These are phyloP conservation scores for Nakazawaea anatomiae DNA, from an alignment of 805 yeast species.

Conservation along the genomic window DNA sequence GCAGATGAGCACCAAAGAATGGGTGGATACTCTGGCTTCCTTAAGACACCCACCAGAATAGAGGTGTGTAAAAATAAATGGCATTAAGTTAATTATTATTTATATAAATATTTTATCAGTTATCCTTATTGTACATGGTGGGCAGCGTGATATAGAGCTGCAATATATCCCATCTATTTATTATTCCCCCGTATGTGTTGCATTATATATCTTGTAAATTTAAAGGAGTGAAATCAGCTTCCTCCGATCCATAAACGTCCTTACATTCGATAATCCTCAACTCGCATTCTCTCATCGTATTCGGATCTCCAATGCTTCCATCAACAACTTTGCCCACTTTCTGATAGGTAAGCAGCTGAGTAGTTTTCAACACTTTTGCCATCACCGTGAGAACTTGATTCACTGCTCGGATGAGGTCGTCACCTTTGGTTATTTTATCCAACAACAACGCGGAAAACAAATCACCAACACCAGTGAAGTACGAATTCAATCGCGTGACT, in stretches of 20 bases:
- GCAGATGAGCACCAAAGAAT: conserved; percentile 90
- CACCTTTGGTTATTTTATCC: conserved; percentile 36
- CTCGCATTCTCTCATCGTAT: conserved; percentile 67
- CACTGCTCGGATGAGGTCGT: conserved; percentile 26
- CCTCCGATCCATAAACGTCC: conserved; percentile 22
- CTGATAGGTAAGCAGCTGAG: conserved; percentile 29
- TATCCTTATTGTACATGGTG: too few relatives aligned
- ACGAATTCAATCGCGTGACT: conserved; percentile 63
- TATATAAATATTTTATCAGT: too few relatives aligned
- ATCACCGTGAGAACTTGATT: conserved; percentile 34
- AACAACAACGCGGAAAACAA: conserved; percentile 74
- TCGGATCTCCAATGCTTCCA: conserved; percentile 51
- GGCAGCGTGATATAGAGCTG: too few relatives aligned
- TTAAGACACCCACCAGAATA: conserved; percentile 2
- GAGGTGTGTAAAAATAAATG: neutral
- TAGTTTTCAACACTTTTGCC: conserved; percentile 34
- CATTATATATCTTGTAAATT: neutral
- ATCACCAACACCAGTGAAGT: conserved; percentile 96
- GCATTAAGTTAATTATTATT: too few relatives aligned
- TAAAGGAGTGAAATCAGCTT: conserved; percentile 3
- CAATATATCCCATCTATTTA: too few relatives aligned
- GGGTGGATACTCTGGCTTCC: conserved; percentile 51
- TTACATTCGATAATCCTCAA: conserved; percentile 59
- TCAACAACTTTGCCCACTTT: conserved; percentile 32
- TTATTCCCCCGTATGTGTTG: too few relatives aligned